Evolutionary conservation across 129 eudicot genomes (phyloP), one percentile per base, ranked within the genome.

Genomic region (Apium graveolens): DNA sequence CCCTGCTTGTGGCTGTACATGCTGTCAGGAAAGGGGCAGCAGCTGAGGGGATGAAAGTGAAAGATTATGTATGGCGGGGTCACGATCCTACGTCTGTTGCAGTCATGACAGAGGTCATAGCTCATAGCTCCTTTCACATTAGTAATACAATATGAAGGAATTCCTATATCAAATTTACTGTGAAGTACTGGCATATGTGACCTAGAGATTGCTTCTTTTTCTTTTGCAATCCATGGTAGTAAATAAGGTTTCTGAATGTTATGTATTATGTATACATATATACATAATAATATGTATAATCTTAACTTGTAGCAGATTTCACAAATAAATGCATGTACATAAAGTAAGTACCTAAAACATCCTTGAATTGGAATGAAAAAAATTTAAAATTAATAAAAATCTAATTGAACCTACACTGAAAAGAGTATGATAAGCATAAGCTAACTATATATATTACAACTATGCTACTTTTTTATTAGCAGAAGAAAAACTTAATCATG

Each of bases 21-120:
- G 97, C 98, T 83, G 97, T 95, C 71, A 87, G 94, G 82, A 95
- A 95, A 87, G 97, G 97, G 79, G 97, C 98, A 80, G 94, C 97
- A 70, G 96, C 97, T 29, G 98, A 95, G 85, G 97, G 97, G 86
- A 91, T 95, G 98, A 95, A 80, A 43, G 82, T 95, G 75, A 86
- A 89, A 82, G 96, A 95, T 80, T 95, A 95, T 63, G 89, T 95
- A 13, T 95, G 98, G 98, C 96, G 97, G 86, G 98, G 98, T 80
- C 98, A 94, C 82, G 97, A 91, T 82, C 98, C 98, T 16, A 93
- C 98, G 37, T 80, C 98, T 76, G 98, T 93, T 83, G 98, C 98
- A 53, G 98, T 95, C 81, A 95, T 95, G 98, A 95, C 97, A 72
- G 98, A 95, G 98, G 98, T 95, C 76, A 60, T 78, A 68, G 70